phyloP scores from a whole-genome alignment of 1,139 yeast genomes.

The Candida labiduridarum region DNA sequence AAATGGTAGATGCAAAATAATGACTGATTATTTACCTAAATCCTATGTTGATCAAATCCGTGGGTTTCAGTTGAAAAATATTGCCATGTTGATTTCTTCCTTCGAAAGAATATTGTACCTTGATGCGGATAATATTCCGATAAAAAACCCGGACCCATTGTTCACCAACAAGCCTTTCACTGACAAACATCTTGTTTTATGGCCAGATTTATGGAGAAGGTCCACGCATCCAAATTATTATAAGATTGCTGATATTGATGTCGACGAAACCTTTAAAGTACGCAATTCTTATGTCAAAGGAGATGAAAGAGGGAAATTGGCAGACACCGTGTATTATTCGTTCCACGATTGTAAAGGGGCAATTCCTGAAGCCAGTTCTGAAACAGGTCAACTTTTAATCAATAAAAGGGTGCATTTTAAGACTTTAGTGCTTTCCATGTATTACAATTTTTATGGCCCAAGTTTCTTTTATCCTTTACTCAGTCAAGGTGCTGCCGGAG shows the following conservation, averaged over 20 bases:
- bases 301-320: conserved; percentile 27
- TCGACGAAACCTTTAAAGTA: conserved; percentile 21
- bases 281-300: conserved; percentile 31
- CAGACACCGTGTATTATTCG: conserved; percentile 18
- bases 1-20: conserved; percentile 35
- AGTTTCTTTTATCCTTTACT: conserved; percentile 53
- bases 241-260: conserved; percentile 29
- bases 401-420: conserved; percentile 52
- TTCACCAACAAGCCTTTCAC: conserved; percentile 35
- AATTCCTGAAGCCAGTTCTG: conserved; percentile 61
- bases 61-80: conserved; percentile 36
- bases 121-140: conserved; percentile 41
- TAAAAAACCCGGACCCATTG: conserved; percentile 34
- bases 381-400: conserved; percentile 60
- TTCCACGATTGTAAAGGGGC: conserved; percentile 58
- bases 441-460: conserved; percentile 59
- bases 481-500: conserved; percentile 62
- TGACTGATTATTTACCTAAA: conserved; percentile 34
- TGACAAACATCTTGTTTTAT: conserved; percentile 29
- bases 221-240: conserved; percentile 39
- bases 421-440: conserved; percentile 53
- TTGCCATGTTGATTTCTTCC: conserved; percentile 37
- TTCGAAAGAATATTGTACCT: conserved; percentile 36
- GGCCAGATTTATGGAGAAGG: conserved; percentile 48
- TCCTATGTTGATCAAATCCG: conserved; percentile 20